Percentiles rank a stretch among this genome's conserved stretches.
phyloP scores from a whole-genome alignment of 768 basidiomycete genomes.

The Boletus rex-veris region DNA sequence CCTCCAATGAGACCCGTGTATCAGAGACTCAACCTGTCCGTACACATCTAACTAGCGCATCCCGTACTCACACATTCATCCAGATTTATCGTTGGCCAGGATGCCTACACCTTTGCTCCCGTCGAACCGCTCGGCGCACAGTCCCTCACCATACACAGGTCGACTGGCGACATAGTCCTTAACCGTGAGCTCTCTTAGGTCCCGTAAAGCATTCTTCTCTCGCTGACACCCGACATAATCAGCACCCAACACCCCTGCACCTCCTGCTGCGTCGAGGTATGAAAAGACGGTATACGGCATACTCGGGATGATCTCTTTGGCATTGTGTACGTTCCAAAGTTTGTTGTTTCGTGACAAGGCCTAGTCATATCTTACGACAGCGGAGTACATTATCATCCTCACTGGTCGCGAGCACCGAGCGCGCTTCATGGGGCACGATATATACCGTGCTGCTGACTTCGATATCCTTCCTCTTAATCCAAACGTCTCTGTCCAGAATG shows the following conservation, averaged over 20 bases:
- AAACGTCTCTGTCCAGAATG: constrained; percentile 58
- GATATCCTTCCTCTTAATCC: constrained; percentile 85
- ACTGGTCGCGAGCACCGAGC: constrained; percentile 79
- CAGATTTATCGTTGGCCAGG: constrained; percentile 68
- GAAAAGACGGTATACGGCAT: constrained; percentile 72
- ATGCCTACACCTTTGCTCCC: constrained; percentile 78
- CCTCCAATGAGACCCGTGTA: constrained; percentile 62
- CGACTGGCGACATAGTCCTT: constrained; percentile 71
- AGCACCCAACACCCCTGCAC: constrained; percentile 56
- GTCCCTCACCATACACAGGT: constrained; percentile 67
- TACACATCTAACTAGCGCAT: constrained; percentile 1
- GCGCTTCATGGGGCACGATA: constrained; percentile 76
- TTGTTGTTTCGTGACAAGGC: neutral
- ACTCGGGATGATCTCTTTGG: constrained; percentile 70
- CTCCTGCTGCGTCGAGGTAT: constrained; percentile 54
- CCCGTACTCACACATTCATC: neutral
- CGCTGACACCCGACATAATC: neutral
- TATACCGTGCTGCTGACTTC: constrained; percentile 89
- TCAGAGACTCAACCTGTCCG: constrained; percentile 70
- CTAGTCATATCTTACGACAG: constrained; percentile 38
- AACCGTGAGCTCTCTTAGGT: constrained; percentile 47
- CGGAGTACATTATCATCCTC: constrained; percentile 89
- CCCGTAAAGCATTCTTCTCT: neutral
- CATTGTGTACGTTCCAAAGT: constrained; percentile 54
- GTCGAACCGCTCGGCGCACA: constrained; percentile 56